Conservation (phyloP, 2,329 filamentous ascomycete genomes). For the Alternaria solani region DNA sequence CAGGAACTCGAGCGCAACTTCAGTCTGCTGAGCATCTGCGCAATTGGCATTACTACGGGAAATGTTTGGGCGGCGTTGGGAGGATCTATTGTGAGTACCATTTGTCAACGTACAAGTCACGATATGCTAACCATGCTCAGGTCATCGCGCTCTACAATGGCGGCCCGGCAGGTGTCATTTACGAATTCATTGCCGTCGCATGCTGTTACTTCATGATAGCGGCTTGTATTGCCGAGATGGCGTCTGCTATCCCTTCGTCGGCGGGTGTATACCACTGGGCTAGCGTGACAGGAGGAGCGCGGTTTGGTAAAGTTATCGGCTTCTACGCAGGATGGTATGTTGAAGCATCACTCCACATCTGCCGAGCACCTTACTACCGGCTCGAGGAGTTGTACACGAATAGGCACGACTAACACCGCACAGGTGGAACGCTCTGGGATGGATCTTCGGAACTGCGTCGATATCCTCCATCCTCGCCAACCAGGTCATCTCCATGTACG, state of each 20-base stretch:
- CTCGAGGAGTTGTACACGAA: background rate
- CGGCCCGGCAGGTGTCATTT: slow-evolving; percentile 57
- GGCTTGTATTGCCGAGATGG: slow-evolving; percentile 61
- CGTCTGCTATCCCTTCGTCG: slow-evolving; percentile 54
- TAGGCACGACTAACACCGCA: slow-evolving; percentile 3
- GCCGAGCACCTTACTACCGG: background rate
- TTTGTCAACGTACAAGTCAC: background rate
- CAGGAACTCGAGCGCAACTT: slow-evolving; percentile 63
- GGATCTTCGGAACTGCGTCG: slow-evolving; percentile 57
- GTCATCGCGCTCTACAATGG: slow-evolving; percentile 56
- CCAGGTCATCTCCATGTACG: slow-evolving; percentile 59
- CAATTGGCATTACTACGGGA: slow-evolving; percentile 56
- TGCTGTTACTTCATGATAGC: slow-evolving; percentile 62
- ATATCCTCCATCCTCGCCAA: slow-evolving; percentile 57
- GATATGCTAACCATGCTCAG: slow-evolving; percentile 23
- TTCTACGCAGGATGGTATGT: slow-evolving; percentile 60
- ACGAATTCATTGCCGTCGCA: slow-evolving; percentile 58
- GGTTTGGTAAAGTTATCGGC: slow-evolving; percentile 57
- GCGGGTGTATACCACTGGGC: slow-evolving; percentile 63
- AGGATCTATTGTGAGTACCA: slow-evolving; percentile 54
- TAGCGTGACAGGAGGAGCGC: slow-evolving; percentile 57
- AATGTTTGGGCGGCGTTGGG: slow-evolving; percentile 58
- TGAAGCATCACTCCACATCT: background rate
- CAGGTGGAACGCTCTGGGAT: slow-evolving; percentile 61
- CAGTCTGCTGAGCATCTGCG: slow-evolving; percentile 56